These are phyloP conservation scores for Exobasidium rhododendri DNA, from an alignment of 1,284 basidiomycete species.

Conservation along the genomic window DNA sequence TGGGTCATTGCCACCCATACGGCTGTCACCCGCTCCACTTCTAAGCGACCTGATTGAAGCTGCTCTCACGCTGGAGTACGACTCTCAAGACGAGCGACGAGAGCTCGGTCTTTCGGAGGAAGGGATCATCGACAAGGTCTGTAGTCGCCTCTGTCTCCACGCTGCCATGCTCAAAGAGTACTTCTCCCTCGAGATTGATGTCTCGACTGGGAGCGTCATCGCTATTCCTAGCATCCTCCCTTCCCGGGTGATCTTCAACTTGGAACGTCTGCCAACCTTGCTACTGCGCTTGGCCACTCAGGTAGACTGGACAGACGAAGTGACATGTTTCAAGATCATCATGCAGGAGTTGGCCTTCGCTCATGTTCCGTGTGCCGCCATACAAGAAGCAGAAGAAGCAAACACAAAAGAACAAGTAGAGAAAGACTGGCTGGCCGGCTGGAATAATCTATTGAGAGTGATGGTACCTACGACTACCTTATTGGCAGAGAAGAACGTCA, in stretches of 20 bases:
- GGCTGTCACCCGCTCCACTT: slow-evolving; percentile 76
- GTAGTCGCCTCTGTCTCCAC: slow-evolving; percentile 56
- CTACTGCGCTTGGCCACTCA: slow-evolving; percentile 57
- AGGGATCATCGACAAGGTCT: slow-evolving; percentile 66
- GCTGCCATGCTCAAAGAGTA: slow-evolving; percentile 89
- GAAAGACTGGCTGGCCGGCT: not conserved
- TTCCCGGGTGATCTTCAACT: slow-evolving; percentile 79
- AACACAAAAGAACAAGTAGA: not conserved
- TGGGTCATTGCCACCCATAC: slow-evolving; percentile 71
- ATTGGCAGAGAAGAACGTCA: slow-evolving; percentile 16
- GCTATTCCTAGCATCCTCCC: slow-evolving; percentile 17
- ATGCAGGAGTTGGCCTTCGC: slow-evolving; percentile 70
- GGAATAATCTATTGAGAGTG: not conserved
- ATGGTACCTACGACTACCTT: slow-evolving; percentile 19
- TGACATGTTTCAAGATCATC: slow-evolving; percentile 78
- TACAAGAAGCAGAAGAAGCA: not conserved
- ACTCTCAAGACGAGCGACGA: slow-evolving; percentile 62
- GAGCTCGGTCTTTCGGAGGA: slow-evolving; percentile 52
- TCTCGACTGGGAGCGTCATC: not conserved
- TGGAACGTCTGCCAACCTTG: slow-evolving; percentile 58
- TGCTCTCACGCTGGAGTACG: slow-evolving; percentile 58
- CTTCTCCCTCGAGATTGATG: slow-evolving; percentile 65
- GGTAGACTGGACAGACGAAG: slow-evolving; percentile 84
- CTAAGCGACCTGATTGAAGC: slow-evolving; percentile 71
- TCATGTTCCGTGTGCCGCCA: slow-evolving; percentile 56